phyloP scores from a whole-genome alignment of 2,329 filamentous ascomycete species.

The Diaporthe sp. region DNA sequence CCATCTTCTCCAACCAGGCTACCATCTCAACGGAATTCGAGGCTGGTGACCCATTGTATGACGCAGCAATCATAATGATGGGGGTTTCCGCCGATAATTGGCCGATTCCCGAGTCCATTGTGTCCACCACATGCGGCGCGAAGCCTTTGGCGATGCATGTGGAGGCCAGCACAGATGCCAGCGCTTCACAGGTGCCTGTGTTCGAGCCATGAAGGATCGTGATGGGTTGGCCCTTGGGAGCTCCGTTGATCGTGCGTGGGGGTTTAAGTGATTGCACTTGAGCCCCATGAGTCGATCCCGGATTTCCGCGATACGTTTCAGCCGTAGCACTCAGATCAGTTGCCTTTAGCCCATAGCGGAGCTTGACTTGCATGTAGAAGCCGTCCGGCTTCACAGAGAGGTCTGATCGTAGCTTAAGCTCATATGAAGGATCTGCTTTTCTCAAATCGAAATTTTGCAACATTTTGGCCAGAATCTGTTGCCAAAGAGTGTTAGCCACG shows the following conservation, averaged over 20 bases:
- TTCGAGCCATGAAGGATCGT: slow-evolving; percentile 82
- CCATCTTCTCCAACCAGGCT: not conserved
- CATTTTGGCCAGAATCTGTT: slow-evolving; percentile 60
- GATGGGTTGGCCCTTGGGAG: slow-evolving; percentile 46
- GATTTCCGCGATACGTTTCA: not conserved
- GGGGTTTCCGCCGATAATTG: slow-evolving; percentile 65
- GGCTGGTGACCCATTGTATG: slow-evolving; percentile 79
- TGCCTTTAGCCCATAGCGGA: slow-evolving; percentile 56
- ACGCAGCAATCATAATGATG: slow-evolving; percentile 74
- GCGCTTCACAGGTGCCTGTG: slow-evolving; percentile 78
- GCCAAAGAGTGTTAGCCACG: not conserved
- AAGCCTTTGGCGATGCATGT: slow-evolving; percentile 72
- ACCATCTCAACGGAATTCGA: slow-evolving; percentile 78
- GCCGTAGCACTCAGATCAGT: not conserved
- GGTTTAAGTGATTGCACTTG: not conserved
- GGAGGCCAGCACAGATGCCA: slow-evolving; percentile 71
- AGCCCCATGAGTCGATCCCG: not conserved
- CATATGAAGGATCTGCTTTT: slow-evolving; percentile 68
- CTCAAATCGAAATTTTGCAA: slow-evolving; percentile 77
- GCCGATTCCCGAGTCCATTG: slow-evolving; percentile 63
- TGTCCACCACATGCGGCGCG: slow-evolving; percentile 56
- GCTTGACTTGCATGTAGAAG: slow-evolving; percentile 66
- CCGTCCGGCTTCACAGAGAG: slow-evolving; percentile 71
- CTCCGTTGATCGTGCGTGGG: not conserved
- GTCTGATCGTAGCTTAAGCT: slow-evolving; percentile 62